phyloP scores from a whole-genome alignment of 345 rosid genomes.

The Angophora floribunda region DNA sequence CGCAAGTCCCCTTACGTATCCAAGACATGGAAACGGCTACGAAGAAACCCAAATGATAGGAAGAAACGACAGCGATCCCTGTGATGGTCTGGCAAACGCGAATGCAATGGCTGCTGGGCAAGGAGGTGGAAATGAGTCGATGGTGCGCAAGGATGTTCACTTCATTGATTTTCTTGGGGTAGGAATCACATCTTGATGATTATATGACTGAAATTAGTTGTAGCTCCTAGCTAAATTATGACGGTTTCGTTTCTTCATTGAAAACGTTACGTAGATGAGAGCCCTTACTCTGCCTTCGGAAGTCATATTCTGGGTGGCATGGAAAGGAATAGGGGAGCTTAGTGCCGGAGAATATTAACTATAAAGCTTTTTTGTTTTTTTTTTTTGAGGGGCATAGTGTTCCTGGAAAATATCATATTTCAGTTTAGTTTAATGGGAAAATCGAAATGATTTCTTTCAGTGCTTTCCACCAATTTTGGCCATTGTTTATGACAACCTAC shows the following conservation, averaged over 20 bases:
- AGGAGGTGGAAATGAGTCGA: constrained; percentile 17
- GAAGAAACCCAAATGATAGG: neutral
- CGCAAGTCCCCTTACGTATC: neutral
- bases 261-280: neutral
- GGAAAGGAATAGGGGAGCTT: neutral
- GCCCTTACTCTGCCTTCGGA: neutral
- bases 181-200: constrained; percentile 47
- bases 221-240: neutral
- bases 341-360: neutral
- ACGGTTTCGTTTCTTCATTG: neutral
- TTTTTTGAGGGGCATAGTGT: neutral
- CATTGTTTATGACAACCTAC: neutral
- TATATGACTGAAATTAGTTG: neutral
- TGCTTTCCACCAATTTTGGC: neutral
- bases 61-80: neutral
- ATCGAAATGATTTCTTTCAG: neutral
- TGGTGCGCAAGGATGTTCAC: constrained; percentile 20
- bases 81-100: neutral
- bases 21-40: neutral
- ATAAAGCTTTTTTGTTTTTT: neutral
- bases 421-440: neutral
- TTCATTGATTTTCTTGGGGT: constrained; percentile 55
- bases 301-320: neutral
- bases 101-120: neutral
- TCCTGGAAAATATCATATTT: neutral